Base-by-base conservation (phyloP, 176 grass and related monocot species). In the Triticum timopheevii region DNA sequence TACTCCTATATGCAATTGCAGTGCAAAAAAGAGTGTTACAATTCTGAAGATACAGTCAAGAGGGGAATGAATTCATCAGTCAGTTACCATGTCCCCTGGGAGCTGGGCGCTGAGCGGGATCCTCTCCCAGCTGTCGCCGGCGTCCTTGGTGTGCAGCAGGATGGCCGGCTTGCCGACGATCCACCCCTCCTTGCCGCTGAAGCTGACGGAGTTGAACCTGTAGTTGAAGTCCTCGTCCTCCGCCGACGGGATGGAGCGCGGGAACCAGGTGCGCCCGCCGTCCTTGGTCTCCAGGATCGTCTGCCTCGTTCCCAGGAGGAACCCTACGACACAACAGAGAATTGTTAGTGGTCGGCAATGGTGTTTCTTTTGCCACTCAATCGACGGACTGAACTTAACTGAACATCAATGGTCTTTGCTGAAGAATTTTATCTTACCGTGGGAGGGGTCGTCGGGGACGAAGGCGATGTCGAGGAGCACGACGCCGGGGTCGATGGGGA, bases 181-280 rank as follows among this genome's bases (percentile, higher is more conserved):
- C 96, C 96, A 98, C 4, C 96, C 96, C 80, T 98, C 93, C 79
- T 94, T 98, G 7, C 96, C 93, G 74, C 87, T 87, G 88, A 98
- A 98, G 79, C 96, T 98, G 49, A 96, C 91, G 0, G 96, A 98
- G 76, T 98, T 98, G 85, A 98, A 96, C 28, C 96, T 80, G 84
- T 98, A 98, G 89, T 98, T 98, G 87, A 98, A 98, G 85, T 98
- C 96, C 71, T 98, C 96, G 59, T 98, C 96, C 80, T 98, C 96
- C 0, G 96, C 93, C 4, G 96, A 98, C 31, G 93, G 88, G 65
- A 98, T 98, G 58, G 93, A 98, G 22, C 94, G 88, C 28, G 90
- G 94, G 61, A 82, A 65, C 97, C 97, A 98, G 33, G 88, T 94
- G 54, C 81, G 74, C 1, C 97, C 97, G 40, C 90, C 94, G 45